Evolutionary conservation across 208 protist genomes (phyloP), one percentile per base, ranked within the genome.

Genomic region (Wallacemonas sp.): DNA sequence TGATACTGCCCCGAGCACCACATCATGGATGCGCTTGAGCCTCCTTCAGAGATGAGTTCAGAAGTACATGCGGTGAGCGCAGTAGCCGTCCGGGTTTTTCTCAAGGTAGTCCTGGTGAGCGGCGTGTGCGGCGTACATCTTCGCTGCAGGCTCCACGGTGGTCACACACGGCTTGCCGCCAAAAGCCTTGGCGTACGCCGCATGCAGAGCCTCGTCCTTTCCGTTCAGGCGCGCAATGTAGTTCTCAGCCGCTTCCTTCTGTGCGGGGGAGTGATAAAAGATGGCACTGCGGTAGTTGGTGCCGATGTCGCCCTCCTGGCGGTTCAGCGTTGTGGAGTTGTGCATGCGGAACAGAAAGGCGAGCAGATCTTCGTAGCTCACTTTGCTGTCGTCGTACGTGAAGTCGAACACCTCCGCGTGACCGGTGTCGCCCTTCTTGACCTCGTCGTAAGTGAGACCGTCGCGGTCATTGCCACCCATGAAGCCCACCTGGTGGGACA

Each of bases 381-480:
- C 74, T 69, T 95, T 88, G 9, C 49, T 32, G 21, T 90, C 75
- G 60, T 98, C 82, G 64, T 88, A 97, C 23, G 65, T 86, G 58
- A 97, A 72, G 61, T 97, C 78, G 1, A 99, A 81, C 12, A 97
- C 97, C 78, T 99, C 97, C 1, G 95, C 96, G 74, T 99, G 97
- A 32, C 94, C 95, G 8, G 96, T 98, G 38, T 55, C 65, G 58
- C 95, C 96, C 23, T 76, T 87, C 77, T 97, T 98, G 5, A 98
- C 98, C 46, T 95, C 70, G 16, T 84, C 44, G 75, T 98, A 98
- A 0, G 88, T 95, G 19, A 86, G 48, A 5, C 80, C 81, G 36
- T 80, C 73, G 1, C 46, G 65, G 34, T 81, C 83, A 1, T 61
- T 36, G 21, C 95, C 96, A 11, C 89, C 92, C 78, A 93, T 95